Base-by-base conservation (phyloP, 2,329 filamentous ascomycete species). In the Lasiodiplodia hormozganensis region DNA sequence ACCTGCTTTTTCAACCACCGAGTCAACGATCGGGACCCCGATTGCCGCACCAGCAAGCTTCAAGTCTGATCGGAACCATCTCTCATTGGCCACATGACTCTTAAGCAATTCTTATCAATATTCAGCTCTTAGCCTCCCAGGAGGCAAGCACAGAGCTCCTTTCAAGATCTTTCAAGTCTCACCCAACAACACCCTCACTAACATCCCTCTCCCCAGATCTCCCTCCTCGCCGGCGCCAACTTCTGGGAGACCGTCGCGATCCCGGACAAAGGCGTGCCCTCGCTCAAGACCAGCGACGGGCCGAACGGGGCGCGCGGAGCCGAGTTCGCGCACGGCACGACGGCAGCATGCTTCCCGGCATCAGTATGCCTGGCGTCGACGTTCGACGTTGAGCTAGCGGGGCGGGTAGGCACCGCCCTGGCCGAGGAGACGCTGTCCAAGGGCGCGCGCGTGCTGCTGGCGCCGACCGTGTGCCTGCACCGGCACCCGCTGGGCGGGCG, bases 381-480 rank as follows among this genome's bases (percentile, higher is more conserved):
- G 34, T 96, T 91, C 90, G 92, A 94, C 75, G 85, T 87, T 58
- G 85, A 89, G 5, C 82, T 95, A 43, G 84, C 94, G 25, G 85
- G 89, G 70, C 81, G 91, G 71, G 87, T 93, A 47, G 92, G 92
- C 12, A 84, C 87, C 67, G 86, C 92, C 71, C 86, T 95, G 69
- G 92, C 89, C 14, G 84, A 89, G 12, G 92, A 95, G 78, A 85
- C 86, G 25, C 91, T 88, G 73, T 90, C 91, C 21, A 89, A 92
- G 74, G 91, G 91, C 4, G 90, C 91, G 31, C 86, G 93, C 69
- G 86, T 94, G 36, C 83, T 94, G 4, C 85, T 95, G 10, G 92
- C 90, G 0, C 92, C 92, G 2, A 94, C 92, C 0, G 89, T 94
- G 36, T 94, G 92, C 81, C 90, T 93, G 84, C 92, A 96, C 74